Evolutionary conservation across 2,329 filamentous ascomycete genomes (phyloP), one percentile per base, ranked within the genome.

Genomic region (Fusarium phyllophilum): DNA sequence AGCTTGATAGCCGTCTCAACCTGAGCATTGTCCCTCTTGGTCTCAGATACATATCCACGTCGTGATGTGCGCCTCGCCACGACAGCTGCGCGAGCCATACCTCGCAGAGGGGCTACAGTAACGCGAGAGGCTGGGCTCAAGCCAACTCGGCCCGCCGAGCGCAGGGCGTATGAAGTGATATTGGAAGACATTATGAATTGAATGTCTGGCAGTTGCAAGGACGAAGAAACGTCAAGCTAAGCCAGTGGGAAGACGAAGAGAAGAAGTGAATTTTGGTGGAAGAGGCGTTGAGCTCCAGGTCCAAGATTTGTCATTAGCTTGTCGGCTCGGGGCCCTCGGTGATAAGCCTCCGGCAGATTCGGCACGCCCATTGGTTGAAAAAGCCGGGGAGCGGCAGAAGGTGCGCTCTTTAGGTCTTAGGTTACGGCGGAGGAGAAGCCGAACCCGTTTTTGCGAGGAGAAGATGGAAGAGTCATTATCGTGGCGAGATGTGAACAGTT

Each of bases 1-100:
- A 95, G 87, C 82, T 93, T 93, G 83, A 97, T 95, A 68, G 94
- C 91, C 17, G 92, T 93, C 79, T 97, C 94, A 79, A 97, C 93
- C 81, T 95, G 94, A 57, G 94, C 94, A 82, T 90, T 89, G 77
- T 94, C 91, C 75, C 91, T 88, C 86, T 92, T 94, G 70, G 93
- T 92, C 85, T 95, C 92, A 34, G 94, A 93, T 73, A 97, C 95
- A 88, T 97, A 97, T 78, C 86, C 88, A 80, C 94, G 89, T 78
- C 86, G 84, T 58, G 76, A 70, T 60, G 74, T 62, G 66, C 52
- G 44, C 70, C 77, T 74, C 68, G 79, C 77, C 62, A 79, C 76
- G 56, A 79, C 49, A 68, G 78, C 73, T 60, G 82, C 76, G 60
- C 77, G 78, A 62, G 78, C 72, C 60, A 81, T 74, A 34, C 68